Conservation (phyloP, 306 rosid species). For the Luffa aegyptiaca region DNA sequence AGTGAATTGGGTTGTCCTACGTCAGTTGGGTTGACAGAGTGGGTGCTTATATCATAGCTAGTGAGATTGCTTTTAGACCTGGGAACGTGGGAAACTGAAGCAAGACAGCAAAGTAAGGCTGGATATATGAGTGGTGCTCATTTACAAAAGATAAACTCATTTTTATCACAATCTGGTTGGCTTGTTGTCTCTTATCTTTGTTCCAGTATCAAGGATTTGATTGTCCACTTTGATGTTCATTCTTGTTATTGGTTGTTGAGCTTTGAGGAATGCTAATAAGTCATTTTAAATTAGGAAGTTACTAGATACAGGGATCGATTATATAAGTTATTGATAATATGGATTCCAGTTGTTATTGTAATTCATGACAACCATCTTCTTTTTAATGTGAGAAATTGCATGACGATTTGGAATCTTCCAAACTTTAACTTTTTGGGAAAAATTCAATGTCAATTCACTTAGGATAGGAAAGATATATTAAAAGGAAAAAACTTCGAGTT, state of each 20-base stretch:
- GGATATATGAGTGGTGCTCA: slow-evolving; percentile 9
- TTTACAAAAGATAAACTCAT: neutral
- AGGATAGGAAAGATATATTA: neutral
- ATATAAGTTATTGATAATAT: neutral
- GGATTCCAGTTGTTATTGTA: neutral
- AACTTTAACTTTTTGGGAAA: neutral
- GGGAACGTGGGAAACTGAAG: neutral
- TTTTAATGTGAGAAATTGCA: neutral
- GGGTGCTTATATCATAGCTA: neutral
- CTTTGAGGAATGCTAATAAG: neutral
- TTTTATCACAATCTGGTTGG: neutral
- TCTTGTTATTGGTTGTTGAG: neutral
- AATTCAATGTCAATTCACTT: neutral
- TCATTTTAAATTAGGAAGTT: neutral
- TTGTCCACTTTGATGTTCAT: neutral
- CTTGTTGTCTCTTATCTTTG: neutral
- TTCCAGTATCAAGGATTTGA: neutral
- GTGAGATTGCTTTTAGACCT: slow-evolving; percentile 9
- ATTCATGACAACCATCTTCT: neutral
- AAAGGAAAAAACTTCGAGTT: neutral
- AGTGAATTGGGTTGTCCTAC: neutral
- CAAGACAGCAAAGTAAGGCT: slow-evolving; percentile 5
- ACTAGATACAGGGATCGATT: neutral
- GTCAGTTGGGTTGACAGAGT: neutral
- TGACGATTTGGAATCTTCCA: too few species aligned